phyloP scores from a whole-genome alignment of 75 land plant genomes.

The Pinus tabuliformis region DNA sequence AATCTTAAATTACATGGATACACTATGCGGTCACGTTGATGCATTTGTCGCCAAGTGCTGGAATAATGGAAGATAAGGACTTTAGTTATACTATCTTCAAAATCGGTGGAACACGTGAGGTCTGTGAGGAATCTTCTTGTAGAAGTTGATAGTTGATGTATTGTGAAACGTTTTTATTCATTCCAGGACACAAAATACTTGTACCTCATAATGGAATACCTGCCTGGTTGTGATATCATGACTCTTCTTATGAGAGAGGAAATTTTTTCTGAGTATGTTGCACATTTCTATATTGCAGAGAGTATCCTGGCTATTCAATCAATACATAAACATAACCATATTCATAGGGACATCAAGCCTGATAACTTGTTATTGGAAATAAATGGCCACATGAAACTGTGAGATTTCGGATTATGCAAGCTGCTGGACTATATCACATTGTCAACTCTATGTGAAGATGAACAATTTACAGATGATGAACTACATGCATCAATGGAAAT shows the following conservation, averaged over 20 bases:
- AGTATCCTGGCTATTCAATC: conserved; percentile 84
- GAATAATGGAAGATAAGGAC: too few relatives aligned
- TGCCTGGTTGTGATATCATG: conserved; percentile 96
- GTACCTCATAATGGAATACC: conserved; percentile 97
- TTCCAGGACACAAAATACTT: conserved; percentile 86
- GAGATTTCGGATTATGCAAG: conserved; percentile 99
- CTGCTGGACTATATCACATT: conserved; percentile 68
- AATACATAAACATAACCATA: conserved; percentile 83
- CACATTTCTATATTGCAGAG: conserved; percentile 87
- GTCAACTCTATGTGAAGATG: conserved; percentile 64
- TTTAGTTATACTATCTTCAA: too few relatives aligned
- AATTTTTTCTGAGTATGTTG: conserved; percentile 73
- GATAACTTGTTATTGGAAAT: conserved; percentile 91
- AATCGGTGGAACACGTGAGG: conserved; percentile 88
- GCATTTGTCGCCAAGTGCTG: too few relatives aligned
- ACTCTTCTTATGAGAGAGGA: conserved; percentile 88
- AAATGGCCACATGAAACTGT: conserved; percentile 95
- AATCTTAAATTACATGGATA: too few relatives aligned
- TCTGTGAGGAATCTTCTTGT: conserved; percentile 88
- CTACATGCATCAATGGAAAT: conserved; percentile 16
- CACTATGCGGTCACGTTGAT: too few relatives aligned
- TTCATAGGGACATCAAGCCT: conserved; percentile 97
- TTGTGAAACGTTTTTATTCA: conserved; percentile 76
- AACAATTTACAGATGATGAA: conserved; percentile 35
- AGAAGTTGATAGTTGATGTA: conserved; percentile 90